Evolutionary conservation across 768 basidiomycete species (phyloP), one percentile per base, ranked within the genome.

Genomic region (Kondoa malvinella): DNA sequence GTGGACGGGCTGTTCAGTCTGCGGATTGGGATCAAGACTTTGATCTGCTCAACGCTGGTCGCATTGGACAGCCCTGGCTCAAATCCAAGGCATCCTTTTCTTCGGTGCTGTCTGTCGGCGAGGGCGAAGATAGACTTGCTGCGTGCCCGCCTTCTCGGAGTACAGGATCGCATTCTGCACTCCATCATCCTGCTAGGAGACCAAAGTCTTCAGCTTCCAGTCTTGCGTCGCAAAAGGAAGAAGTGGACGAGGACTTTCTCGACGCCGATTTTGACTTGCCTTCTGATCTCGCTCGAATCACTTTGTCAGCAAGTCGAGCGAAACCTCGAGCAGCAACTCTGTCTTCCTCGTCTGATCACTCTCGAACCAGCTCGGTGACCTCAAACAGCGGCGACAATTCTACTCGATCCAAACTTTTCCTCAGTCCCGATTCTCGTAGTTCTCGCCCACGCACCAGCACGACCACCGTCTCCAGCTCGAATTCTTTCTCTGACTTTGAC

Each of bases 21-120:
- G 2, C 4, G 3, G 71, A 73, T 34, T 70, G 72, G 71, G 71
- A 72, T 40, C 59, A 70, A 31, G 73, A 72, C 33, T 67, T 73
- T 34, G 70, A 73, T 3, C 17, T 62, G 34, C 16, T 61, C 25
- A 26, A 34, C 21, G 2, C 21, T 8, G 63, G 63, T 14, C 30
- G 33, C 21, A 21, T 59, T 30, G 34, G 3, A n/a, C 30, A 58
- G 16, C 57, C 3, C 29, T 25, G 26, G 25, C 14, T 65, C 12
- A 30, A 4, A 29, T 40, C 67, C 61, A 70, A 73, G 65, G 65
- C 70, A 32, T 68, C 66, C 31, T 73, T 71, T 25, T 63, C 68
- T 4, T 68, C 66, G 1, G 71, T 70, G 57, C 27, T 72, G n/a
- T 67, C 57, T 14, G 66, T 56, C 29, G 69, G 67, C 25, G 31